phyloP scores from a whole-genome alignment of 305 asterid genomes.

The Fraxinus floribunda region DNA sequence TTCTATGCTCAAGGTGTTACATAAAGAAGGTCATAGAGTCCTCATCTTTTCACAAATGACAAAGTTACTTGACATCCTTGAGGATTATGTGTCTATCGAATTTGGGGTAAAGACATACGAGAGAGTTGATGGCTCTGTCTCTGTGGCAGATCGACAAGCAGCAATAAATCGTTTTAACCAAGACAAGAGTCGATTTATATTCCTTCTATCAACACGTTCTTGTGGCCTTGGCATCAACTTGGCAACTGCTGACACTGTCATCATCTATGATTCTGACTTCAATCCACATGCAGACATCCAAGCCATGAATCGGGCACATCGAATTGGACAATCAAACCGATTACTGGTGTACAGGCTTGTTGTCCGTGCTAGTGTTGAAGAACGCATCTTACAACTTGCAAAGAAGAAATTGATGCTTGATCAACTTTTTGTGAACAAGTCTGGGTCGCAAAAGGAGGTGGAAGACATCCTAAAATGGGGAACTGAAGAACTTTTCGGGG shows the following conservation, averaged over 20 bases:
- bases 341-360: conserved; percentile 96
- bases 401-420: conserved; percentile 98
- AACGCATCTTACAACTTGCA: conserved; percentile 97
- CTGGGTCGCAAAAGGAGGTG: conserved; percentile 94
- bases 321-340: conserved; percentile 93
- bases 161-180: conserved; percentile 95
- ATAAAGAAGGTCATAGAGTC: conserved; percentile 89
- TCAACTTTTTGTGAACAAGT: conserved; percentile 91
- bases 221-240: conserved; percentile 99
- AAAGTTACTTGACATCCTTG: conserved; percentile 90
- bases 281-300: conserved; percentile 99
- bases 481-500: conserved; percentile 91
- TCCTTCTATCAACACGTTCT: conserved; percentile 90
- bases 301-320: conserved; percentile 98
- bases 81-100: conserved; percentile 87
- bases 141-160: conserved; percentile 83
- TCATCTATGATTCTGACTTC: conserved; percentile 96
- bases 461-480: conserved; percentile 98
- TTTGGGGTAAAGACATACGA: conserved; percentile 90
- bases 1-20: conserved; percentile 84
- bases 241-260: conserved; percentile 98
- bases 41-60: conserved; percentile 98
- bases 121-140: conserved; percentile 98
- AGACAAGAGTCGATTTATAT: conserved; percentile 90
- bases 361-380: conserved; percentile 99